These are phyloP conservation scores for Macrophomina pseudophaseolina DNA, from an alignment of 2,329 filamentous ascomycete species.

Conservation along the genomic window DNA sequence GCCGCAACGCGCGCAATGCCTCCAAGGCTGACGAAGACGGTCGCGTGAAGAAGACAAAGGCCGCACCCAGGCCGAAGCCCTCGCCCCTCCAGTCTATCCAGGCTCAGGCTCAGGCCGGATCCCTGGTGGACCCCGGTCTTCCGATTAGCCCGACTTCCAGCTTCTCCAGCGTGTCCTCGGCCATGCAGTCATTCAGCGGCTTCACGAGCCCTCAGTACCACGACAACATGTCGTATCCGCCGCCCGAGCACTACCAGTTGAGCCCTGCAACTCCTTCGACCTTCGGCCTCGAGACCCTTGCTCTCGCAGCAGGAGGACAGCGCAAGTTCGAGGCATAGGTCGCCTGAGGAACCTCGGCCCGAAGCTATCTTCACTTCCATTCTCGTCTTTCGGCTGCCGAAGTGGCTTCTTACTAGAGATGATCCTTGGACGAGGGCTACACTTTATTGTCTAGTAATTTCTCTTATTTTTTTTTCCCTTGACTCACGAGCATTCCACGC, in stretches of 20 bases:
- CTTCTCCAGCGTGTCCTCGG: slow-evolving; percentile 35
- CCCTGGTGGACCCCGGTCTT: slow-evolving; percentile 39
- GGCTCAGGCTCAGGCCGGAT: slow-evolving; percentile 31
- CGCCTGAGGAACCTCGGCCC: neutral
- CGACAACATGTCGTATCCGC: slow-evolving; percentile 33
- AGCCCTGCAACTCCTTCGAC: slow-evolving; percentile 30
- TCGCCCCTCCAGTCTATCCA: slow-evolving; percentile 35
- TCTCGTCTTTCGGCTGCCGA: neutral
- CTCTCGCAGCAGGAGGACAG: slow-evolving; percentile 45
- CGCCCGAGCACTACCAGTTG: slow-evolving; percentile 15
- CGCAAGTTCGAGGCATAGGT: slow-evolving; percentile 39
- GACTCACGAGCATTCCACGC: slow-evolving; percentile 30
- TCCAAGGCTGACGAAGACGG: slow-evolving; percentile 34
- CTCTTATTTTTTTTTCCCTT: slow-evolving; percentile 1
- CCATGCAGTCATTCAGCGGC: slow-evolving; percentile 36
- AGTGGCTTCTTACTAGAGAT: neutral
- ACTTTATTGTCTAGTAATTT: slow-evolving; percentile 3
- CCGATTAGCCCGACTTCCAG: slow-evolving; percentile 37
- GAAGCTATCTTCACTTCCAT: neutral
- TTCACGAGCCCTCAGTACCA: slow-evolving; percentile 38
- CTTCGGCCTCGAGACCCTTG: slow-evolving; percentile 44
- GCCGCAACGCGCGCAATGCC: slow-evolving; percentile 47
- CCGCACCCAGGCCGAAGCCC: slow-evolving; percentile 39
- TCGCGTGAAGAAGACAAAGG: slow-evolving; percentile 45
- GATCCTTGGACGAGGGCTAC: neutral